Base-by-base conservation (phyloP, 2,329 filamentous ascomycete genomes). In the Ceratocystis cubensis region DNA sequence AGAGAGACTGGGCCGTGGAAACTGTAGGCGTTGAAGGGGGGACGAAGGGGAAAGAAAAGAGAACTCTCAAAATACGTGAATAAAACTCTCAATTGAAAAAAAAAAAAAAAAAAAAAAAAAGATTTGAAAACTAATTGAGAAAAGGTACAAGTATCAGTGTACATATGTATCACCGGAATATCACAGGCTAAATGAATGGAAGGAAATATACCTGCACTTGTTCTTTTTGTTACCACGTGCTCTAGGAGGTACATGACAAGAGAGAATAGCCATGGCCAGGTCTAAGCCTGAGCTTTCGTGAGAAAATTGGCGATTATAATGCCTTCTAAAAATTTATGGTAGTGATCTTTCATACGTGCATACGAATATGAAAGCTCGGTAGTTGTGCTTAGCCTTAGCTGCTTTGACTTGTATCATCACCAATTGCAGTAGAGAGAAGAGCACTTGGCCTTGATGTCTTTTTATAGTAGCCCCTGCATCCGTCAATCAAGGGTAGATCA, bases 401-500 rank as follows among this genome's bases (percentile, higher is more conserved):
- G 56, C 56, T 30, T 33, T 17, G 56, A 33, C 30, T 30, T 59
- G 20, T 59, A 59, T 30, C 56, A 13, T 37, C 28, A 37, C 28
- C 56, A 30, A 57, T 33, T 57, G 25, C 13, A 57, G 8, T 15
- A 30, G 53, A 57, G 53, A 57, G 25, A 15, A 41, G 13, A 59
- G 30, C 28, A 59, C 28, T 20, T 30, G 22, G 6, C 20, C 17
- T 59, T 37, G 37, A 41, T 41, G 37, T 41, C 37, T 59, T 59
- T 59, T 59, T 33, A 37, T 25, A n/a, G 20, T 17, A 37, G 3
- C 28, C 28, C 56, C 56, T 59, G 56, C 56, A 59, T 59, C 8
- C 56, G 56, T 17, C 56, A 59, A 30, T 59, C 56, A 59, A 59
- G 56, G 56, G 56, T 8, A 28, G n/a, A 30, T 59, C 56, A 59